A percentile compares a stretch with the other conserved stretches of the same genome.
These are phyloP conservation scores for Aspergillus novoparasiticus DNA, from an alignment of 2,329 filamentous ascomycete species.

Conservation along the genomic window DNA sequence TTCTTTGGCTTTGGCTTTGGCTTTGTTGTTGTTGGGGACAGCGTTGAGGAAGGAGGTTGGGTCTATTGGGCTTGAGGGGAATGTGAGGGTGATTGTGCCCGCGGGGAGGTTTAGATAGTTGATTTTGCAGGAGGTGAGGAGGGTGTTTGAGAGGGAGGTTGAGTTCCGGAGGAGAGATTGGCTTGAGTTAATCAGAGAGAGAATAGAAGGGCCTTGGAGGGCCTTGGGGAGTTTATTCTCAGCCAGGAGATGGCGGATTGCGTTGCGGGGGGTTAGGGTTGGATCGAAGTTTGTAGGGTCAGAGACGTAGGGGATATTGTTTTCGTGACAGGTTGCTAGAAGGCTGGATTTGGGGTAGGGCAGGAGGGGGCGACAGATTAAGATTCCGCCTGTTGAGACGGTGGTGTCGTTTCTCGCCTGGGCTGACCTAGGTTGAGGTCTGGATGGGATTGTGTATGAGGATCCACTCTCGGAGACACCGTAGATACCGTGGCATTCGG, in stretches of 20 bases:
- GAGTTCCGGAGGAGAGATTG: constrained; percentile 48
- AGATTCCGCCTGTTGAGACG: constrained; percentile 39
- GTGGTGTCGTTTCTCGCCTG: background rate
- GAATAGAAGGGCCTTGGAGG: constrained; percentile 65
- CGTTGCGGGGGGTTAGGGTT: constrained; percentile 78
- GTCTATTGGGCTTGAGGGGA: constrained; percentile 22
- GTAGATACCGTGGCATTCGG: constrained; percentile 77
- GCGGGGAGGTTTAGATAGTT: constrained; percentile 34
- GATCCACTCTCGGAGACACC: constrained; percentile 69
- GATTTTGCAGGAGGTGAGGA: constrained; percentile 48
- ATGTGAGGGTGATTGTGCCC: constrained; percentile 37
- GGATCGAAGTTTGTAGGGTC: constrained; percentile 80
- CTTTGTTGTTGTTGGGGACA: background rate
- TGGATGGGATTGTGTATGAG: constrained; percentile 30
- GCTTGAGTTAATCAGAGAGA: constrained; percentile 61
- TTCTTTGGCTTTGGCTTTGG: constrained; percentile 7
- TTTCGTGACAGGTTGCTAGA: constrained; percentile 65
- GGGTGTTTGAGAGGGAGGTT: constrained; percentile 56
- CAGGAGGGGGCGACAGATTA: constrained; percentile 42
- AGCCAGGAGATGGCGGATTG: constrained; percentile 68
- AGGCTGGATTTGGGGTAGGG: constrained; percentile 69
- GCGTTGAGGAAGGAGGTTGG: constrained; percentile 7
- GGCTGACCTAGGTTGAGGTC: background rate
- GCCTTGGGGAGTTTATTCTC: constrained; percentile 67
- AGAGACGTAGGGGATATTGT: constrained; percentile 74